These are phyloP conservation scores for Xenosphaeropsis pyriputrescens DNA, from an alignment of 2,329 filamentous ascomycete species.

Conservation along the genomic window DNA sequence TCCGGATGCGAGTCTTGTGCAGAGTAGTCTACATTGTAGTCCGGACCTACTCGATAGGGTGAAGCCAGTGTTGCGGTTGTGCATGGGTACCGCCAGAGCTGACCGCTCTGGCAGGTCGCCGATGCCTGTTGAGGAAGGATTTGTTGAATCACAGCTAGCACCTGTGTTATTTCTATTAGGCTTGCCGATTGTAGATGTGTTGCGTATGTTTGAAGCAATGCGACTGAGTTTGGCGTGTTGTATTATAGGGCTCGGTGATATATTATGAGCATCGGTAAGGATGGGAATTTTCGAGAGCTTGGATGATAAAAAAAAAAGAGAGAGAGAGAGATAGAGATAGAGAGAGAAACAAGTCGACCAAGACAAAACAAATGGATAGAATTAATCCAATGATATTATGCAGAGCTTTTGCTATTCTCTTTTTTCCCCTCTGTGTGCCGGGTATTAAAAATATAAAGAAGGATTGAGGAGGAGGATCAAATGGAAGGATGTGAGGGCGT, in stretches of 20 bases:
- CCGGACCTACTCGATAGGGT: constrained; percentile 55
- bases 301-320: background rate
- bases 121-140: constrained; percentile 35
- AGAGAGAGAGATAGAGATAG: too few relatives aligned
- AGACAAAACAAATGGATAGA: too few relatives aligned
- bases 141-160: constrained; percentile 15
- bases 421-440: too few relatives aligned
- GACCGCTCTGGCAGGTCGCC: constrained; percentile 59
- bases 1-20: constrained; percentile 50
- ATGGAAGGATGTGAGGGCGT: constrained; percentile 11
- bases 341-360: too few relatives aligned
- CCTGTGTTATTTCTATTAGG: constrained; percentile 2
- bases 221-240: constrained; percentile 9
- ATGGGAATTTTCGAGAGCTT: background rate
- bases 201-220: constrained; percentile 14
- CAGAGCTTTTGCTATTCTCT: too few relatives aligned
- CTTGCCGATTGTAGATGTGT: constrained; percentile 5
- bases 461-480: constrained; percentile 4
- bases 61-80: constrained; percentile 58
- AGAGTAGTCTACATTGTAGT: constrained; percentile 65
- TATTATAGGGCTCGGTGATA: constrained; percentile 12
- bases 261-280: too few relatives aligned
- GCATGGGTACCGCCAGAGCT: constrained; percentile 67
- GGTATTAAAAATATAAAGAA: too few relatives aligned
- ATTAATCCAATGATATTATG: too few relatives aligned